Evolutionary conservation across 2,329 filamentous ascomycete species (phyloP), one percentile per base, ranked within the genome.

Genomic region (Ceratocystis eucalypticola): DNA sequence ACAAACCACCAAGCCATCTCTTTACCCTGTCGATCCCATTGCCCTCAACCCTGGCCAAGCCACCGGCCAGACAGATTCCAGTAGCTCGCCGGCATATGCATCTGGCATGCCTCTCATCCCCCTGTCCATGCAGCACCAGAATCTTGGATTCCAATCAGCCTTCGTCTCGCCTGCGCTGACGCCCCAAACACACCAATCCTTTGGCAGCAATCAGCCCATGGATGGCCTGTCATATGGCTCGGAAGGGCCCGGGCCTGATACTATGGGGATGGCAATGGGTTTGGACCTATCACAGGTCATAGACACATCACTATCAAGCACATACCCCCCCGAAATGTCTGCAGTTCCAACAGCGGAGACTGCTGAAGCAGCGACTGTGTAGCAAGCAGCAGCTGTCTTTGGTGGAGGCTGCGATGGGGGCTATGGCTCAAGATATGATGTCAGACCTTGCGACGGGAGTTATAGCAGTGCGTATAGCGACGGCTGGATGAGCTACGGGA

Each of bases 51-150:
- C 30, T 28, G 33, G 53, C 28, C 28, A 59, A 10, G 10, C 5
- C 55, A n/a, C 73, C 62, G 64, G 62, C 7, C 55, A 59, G 15
- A 28, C 33, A 5, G 3, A 33, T 17, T 37, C 55, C 7, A 37
- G 28, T 30, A 59, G 55, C 55, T 59, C 55, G 15, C 55, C 55
- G 15, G 55, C 55, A 4, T 59, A 28, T 7, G 28, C 55, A 2
- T 28, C 55, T n/a, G 55, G 55, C 55, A 59, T 59, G 55, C 55
- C 55, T 8, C 12, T 59, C 12, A 28, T 59, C 3, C 55, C 55
- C 7, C 30, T 59, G 15, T 20, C 55, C 25, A 22, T 37, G 55
- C 55, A 59, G 55, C 55, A 59, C 28, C 28, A 37, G 6, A 30
- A 30, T 30, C 55, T 59, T 10, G 55, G 55, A 28, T 33, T 59